These are phyloP conservation scores for Chalaropsis ovoidea DNA, from an alignment of 2,329 filamentous ascomycete species.

Conservation along the genomic window DNA sequence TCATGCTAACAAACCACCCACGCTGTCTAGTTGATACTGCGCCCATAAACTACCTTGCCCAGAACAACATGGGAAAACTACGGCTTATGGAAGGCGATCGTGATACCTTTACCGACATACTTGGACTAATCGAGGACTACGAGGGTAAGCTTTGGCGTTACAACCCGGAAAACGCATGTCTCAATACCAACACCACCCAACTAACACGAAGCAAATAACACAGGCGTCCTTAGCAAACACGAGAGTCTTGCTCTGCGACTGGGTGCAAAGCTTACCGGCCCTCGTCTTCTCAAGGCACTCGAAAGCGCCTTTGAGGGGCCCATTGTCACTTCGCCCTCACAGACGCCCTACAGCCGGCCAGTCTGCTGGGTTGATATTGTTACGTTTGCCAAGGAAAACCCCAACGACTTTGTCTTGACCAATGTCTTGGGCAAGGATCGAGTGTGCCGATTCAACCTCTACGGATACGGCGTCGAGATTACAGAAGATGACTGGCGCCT, in stretches of 20 bases:
- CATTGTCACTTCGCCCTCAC: constrained; percentile 45
- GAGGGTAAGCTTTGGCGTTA: constrained; percentile 43
- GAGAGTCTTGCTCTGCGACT: constrained; percentile 80
- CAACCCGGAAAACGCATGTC: background rate
- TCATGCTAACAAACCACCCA: background rate
- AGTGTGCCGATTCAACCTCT: constrained; percentile 72
- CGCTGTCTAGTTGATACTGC: constrained; percentile 20
- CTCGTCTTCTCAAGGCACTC: constrained; percentile 74
- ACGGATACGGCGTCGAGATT: constrained; percentile 73
- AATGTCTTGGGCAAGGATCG: constrained; percentile 58
- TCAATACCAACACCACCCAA: background rate
- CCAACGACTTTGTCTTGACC: constrained; percentile 64
- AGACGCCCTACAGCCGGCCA: constrained; percentile 43
- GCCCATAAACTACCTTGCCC: constrained; percentile 46
- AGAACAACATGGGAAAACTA: constrained; percentile 38
- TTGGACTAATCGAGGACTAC: constrained; percentile 66
- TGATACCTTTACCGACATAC: constrained; percentile 63
- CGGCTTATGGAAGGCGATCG: constrained; percentile 44
- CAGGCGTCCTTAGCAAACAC: constrained; percentile 68
- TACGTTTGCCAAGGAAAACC: constrained; percentile 70
- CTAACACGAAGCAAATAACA: constrained; percentile 9
- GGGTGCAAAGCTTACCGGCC: constrained; percentile 70
- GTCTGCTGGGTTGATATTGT: constrained; percentile 81
- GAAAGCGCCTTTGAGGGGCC: constrained; percentile 77
- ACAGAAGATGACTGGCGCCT: constrained; percentile 79